Evolutionary conservation across 192 early-diverging fungal genomes (phyloP).

Genomic region (Physocladia obscura): DNA sequence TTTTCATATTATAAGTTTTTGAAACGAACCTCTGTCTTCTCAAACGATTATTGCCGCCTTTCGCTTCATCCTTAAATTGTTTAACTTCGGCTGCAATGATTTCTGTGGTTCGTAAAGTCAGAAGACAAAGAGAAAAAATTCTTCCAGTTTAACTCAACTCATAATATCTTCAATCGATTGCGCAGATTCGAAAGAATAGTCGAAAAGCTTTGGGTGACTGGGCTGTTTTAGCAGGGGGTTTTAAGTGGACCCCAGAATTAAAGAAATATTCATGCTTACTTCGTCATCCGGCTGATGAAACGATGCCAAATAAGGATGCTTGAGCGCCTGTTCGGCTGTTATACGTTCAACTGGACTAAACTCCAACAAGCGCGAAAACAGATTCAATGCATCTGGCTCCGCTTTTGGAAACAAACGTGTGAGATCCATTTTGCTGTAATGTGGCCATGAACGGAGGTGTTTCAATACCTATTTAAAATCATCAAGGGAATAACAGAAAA

Average conservation of each 20-base stretch:
- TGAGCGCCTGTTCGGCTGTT: slow-evolving; percentile 85
- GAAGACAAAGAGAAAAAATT: not conserved
- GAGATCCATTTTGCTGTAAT: slow-evolving; percentile 82
- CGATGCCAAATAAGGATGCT: slow-evolving; percentile 83
- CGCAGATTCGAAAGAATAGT: slow-evolving; percentile 54
- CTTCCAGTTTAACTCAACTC: slow-evolving; percentile 38
- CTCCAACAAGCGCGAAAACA: slow-evolving; percentile 81
- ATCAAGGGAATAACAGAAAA: no score
- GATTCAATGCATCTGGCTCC: slow-evolving; percentile 82
- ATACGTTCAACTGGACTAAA: slow-evolving; percentile 88
- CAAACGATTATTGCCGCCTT: not conserved
- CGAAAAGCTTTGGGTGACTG: slow-evolving; percentile 46
- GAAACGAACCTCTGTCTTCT: slow-evolving; percentile 4
- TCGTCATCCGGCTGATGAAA: slow-evolving; percentile 78
- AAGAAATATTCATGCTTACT: no score
- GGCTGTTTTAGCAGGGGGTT: slow-evolving; percentile 24
- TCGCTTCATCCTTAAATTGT: slow-evolving; percentile 29
- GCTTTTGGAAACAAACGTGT: slow-evolving; percentile 82
- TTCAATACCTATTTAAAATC: slow-evolving; percentile 82
- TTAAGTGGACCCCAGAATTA: slow-evolving; percentile 3
- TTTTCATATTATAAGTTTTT: not conserved
- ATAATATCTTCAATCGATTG: slow-evolving; percentile 57
- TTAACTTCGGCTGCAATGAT: slow-evolving; percentile 49
- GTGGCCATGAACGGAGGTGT: slow-evolving; percentile 85
- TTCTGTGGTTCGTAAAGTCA: slow-evolving; percentile 18